These are phyloP conservation scores for Aspergillus nidulans DNA, from an alignment of 495 filamentous ascomycete genomes.

Conservation along the genomic window DNA sequence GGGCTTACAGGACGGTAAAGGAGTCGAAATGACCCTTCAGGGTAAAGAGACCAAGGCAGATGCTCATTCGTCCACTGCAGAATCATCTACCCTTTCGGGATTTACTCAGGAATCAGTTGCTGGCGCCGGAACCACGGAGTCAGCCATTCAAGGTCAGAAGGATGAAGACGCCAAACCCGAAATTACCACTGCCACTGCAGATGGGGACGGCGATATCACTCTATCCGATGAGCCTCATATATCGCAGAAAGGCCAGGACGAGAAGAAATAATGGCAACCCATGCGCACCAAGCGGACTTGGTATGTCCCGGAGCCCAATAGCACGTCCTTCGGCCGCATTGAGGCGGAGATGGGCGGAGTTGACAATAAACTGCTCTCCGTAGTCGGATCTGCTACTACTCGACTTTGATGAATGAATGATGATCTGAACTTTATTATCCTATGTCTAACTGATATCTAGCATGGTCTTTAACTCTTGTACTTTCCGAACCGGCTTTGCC, in stretches of 20 bases:
- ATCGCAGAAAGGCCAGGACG: not conserved
- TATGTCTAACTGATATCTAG: too few relatives aligned
- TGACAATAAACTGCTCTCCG: too few relatives aligned
- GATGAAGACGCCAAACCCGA: not conserved
- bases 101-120: not conserved
- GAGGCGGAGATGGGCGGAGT: too few relatives aligned
- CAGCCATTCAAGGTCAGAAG: not conserved
- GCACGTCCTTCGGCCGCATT: too few relatives aligned
- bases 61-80: not conserved
- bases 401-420: not conserved
- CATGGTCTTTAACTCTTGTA: too few relatives aligned
- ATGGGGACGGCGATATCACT: constrained; percentile 42
- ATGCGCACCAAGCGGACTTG: too few relatives aligned
- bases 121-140: not conserved
- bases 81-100: not conserved
- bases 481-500: too few relatives aligned
- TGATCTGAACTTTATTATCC: not conserved
- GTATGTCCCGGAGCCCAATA: too few relatives aligned
- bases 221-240: constrained; percentile 27
- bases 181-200: constrained; percentile 8
- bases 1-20: constrained; percentile 66
- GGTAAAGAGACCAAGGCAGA: constrained; percentile 13
- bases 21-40: constrained; percentile 38
- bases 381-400: not conserved
- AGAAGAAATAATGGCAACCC: not conserved